Conservation (phyloP, 805 yeast species). For the Candida peoriensis region DNA sequence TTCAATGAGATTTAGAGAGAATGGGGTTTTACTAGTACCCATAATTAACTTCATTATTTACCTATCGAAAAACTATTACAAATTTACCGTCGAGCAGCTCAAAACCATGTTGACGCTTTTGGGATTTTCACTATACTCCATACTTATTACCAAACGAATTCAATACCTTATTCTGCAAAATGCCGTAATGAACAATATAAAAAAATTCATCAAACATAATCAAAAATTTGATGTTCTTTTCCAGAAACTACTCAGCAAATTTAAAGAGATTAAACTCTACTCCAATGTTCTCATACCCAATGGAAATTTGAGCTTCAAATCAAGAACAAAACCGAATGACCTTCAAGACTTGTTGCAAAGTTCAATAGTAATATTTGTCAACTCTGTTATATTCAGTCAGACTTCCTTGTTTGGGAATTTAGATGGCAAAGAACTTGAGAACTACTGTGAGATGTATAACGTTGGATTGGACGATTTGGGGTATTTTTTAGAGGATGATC, state of each 20-base stretch:
- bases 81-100: conserved; percentile 1
- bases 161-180: conserved; percentile 8
- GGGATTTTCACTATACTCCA: conserved; percentile 6
- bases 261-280: conserved; percentile 27
- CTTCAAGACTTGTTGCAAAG: conserved; percentile 22
- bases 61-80: conserved; percentile 3
- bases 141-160: conserved; percentile 2
- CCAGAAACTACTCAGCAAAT: conserved; percentile 24
- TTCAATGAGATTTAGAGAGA: background rate
- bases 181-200: conserved; percentile 14
- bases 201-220: conserved; percentile 14
- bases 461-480: conserved; percentile 27
- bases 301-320: background rate
- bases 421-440: conserved; percentile 30
- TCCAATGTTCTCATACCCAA: background rate
- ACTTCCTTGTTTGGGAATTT: conserved; percentile 26
- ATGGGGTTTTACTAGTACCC: conserved; percentile 1
- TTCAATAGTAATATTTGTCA: conserved; percentile 29
- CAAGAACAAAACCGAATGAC: conserved; percentile 1
- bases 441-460: conserved; percentile 40
- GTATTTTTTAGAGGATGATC: conserved; percentile 10
- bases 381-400: conserved; percentile 24
- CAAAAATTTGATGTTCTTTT: conserved; percentile 24
- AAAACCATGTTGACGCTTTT: conserved; percentile 5
- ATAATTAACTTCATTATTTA: background rate